Percentiles rank a stretch among this genome's conserved stretches.
Conservation (phyloP, 805 yeast species). For the Candida manassasensis region DNA sequence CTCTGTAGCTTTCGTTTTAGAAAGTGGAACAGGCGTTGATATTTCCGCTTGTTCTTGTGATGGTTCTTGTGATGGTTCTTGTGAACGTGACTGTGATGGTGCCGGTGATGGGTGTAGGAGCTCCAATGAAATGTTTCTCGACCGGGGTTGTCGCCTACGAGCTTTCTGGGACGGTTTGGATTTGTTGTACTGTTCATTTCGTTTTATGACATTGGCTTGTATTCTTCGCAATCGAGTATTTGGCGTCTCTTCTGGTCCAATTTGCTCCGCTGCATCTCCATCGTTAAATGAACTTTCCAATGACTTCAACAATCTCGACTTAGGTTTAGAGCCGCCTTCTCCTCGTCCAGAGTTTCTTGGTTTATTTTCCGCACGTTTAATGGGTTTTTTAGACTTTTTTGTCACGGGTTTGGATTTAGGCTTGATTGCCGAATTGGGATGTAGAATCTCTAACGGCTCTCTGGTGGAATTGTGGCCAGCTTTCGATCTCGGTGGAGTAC, state of each 20-base stretch:
- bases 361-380: not conserved
- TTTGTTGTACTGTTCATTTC: constrained; percentile 2
- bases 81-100: too few relatives aligned
- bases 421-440: too few relatives aligned
- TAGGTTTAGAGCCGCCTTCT: not conserved
- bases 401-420: too few relatives aligned
- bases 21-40: constrained; percentile 11
- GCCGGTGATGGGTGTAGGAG: constrained; percentile 2
- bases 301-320: not conserved
- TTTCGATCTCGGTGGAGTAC: not conserved
- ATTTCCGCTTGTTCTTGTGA: constrained; percentile 2
- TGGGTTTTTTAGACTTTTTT: too few relatives aligned
- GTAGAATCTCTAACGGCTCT: too few relatives aligned
- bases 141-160: too few relatives aligned
- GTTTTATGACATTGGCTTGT: not conserved
- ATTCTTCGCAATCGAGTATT: constrained; percentile 4
- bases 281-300: not conserved
- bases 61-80: constrained; percentile 1
- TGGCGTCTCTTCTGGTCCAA: not conserved
- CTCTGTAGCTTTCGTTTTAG: constrained; percentile 17
- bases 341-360: not conserved
- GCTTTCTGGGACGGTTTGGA: not conserved
- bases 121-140: not conserved
- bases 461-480: too few relatives aligned
- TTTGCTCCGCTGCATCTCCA: not conserved